phyloP scores from a whole-genome alignment of 306 rosid genomes.

The Trifolium fragiferum region DNA sequence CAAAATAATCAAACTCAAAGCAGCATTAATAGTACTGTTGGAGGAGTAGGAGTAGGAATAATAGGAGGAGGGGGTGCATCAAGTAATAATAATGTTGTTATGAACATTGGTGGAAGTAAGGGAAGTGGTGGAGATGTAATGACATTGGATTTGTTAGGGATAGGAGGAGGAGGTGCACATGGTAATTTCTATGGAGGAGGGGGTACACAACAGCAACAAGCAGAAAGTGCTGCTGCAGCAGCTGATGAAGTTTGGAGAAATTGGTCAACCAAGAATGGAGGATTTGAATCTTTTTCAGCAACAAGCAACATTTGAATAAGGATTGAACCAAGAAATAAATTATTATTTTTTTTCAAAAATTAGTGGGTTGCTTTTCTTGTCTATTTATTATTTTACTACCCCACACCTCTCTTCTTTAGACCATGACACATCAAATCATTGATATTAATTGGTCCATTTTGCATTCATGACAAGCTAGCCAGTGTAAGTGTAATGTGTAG shows the following conservation, averaged over 20 bases:
- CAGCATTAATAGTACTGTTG: constrained; percentile 17
- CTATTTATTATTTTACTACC: background rate
- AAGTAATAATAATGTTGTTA: constrained; percentile 25
- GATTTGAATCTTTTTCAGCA: constrained; percentile 63
- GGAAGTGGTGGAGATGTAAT: constrained; percentile 52
- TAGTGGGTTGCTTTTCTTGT: constrained; percentile 20
- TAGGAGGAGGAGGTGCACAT: constrained; percentile 50
- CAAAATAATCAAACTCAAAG: constrained; percentile 35
- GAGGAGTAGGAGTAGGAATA: constrained; percentile 37
- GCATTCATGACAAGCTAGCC: constrained; percentile 14
- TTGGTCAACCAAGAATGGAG: constrained; percentile 56
- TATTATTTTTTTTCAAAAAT: background rate
- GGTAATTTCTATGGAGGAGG: constrained; percentile 52
- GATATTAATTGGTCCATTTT: constrained; percentile 36
- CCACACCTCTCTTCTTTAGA: constrained; percentile 3
- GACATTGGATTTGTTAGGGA: constrained; percentile 85
- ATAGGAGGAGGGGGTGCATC: constrained; percentile 38
- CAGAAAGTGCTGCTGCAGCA: constrained; percentile 44
- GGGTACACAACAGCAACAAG: constrained; percentile 43
- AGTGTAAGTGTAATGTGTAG: constrained; percentile 13
- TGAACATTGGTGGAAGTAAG: constrained; percentile 40
- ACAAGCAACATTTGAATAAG: constrained; percentile 50
- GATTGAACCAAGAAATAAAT: background rate
- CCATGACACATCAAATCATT: constrained; percentile 16
- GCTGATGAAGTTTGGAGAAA: constrained; percentile 59